These are phyloP conservation scores for Prinsepia uniflora DNA, from an alignment of 306 rosid genomes.

Conservation along the genomic window DNA sequence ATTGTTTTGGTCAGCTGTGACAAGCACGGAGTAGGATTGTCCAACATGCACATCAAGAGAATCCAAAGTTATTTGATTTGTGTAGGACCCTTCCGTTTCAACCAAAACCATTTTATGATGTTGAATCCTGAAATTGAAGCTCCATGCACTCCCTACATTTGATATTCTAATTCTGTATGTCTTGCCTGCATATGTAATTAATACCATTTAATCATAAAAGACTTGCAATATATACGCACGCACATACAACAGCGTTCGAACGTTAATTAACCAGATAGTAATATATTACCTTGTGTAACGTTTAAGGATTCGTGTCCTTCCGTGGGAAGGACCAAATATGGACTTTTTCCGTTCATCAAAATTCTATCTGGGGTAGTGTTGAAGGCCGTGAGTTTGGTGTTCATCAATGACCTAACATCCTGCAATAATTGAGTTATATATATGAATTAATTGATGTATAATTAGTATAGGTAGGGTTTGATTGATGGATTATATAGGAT, in stretches of 20 bases:
- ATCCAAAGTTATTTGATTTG: slow-evolving; percentile 37
- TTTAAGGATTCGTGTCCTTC: slow-evolving; percentile 40
- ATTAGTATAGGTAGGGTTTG: no score
- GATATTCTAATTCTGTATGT: slow-evolving; percentile 63
- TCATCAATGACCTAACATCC: slow-evolving; percentile 34
- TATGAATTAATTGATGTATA: no score
- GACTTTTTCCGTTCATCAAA: slow-evolving; percentile 59
- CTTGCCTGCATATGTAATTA: slow-evolving; percentile 37
- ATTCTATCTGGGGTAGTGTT: slow-evolving; percentile 40
- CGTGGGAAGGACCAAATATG: slow-evolving; percentile 32
- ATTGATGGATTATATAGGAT: no score
- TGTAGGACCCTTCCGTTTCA: slow-evolving; percentile 77
- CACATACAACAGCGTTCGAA: background rate
- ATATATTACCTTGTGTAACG: slow-evolving; percentile 46
- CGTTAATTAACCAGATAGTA: background rate
- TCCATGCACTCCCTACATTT: slow-evolving; percentile 60
- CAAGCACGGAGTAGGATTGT: slow-evolving; percentile 68
- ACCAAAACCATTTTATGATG: slow-evolving; percentile 45
- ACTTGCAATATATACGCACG: background rate
- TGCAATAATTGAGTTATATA: background rate
- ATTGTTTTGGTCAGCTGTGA: slow-evolving; percentile 48
- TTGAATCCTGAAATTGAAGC: slow-evolving; percentile 67
- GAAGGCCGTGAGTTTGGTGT: background rate
- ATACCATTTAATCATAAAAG: background rate
- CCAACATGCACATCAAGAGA: slow-evolving; percentile 78